phyloP scores from a whole-genome alignment of 495 filamentous ascomycete genomes.

The Trypethelium eluteriae region DNA sequence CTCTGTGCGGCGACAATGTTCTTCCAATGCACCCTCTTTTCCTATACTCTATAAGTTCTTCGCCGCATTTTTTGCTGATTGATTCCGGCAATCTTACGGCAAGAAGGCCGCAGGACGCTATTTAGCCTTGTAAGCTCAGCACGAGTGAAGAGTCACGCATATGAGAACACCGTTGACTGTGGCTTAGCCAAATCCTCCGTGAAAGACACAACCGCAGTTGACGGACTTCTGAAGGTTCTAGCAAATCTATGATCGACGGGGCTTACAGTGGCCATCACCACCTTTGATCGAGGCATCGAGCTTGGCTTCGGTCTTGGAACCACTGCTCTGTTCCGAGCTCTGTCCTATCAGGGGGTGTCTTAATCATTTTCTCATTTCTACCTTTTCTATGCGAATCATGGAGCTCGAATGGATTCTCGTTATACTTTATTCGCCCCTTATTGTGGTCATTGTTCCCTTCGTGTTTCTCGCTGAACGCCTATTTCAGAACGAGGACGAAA shows the following conservation, averaged over 20 bases:
- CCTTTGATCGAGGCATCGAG: background rate
- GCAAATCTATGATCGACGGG: background rate
- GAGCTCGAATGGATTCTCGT: background rate
- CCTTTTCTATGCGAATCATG: background rate
- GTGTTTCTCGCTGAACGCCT: conserved; percentile 1
- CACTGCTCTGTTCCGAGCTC: background rate
- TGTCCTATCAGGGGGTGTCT: background rate
- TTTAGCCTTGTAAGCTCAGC: background rate
- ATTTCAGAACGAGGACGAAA: background rate
- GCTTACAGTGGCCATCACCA: background rate
- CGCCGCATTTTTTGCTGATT: background rate
- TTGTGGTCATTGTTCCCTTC: background rate
- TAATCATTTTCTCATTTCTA: background rate
- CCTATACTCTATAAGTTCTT: background rate
- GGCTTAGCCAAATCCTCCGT: background rate
- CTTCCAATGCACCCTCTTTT: background rate
- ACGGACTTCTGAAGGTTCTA: background rate
- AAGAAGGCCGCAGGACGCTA: background rate
- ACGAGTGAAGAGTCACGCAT: background rate
- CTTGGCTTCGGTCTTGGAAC: background rate
- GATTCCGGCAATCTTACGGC: background rate
- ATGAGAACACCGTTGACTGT: background rate
- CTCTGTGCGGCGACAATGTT: background rate
- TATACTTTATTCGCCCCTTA: background rate
- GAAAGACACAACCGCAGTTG: background rate